Evolutionary conservation across 1,139 yeast genomes (phyloP).

Genomic region (Hyphopichia wangnamkhiaoensis): DNA sequence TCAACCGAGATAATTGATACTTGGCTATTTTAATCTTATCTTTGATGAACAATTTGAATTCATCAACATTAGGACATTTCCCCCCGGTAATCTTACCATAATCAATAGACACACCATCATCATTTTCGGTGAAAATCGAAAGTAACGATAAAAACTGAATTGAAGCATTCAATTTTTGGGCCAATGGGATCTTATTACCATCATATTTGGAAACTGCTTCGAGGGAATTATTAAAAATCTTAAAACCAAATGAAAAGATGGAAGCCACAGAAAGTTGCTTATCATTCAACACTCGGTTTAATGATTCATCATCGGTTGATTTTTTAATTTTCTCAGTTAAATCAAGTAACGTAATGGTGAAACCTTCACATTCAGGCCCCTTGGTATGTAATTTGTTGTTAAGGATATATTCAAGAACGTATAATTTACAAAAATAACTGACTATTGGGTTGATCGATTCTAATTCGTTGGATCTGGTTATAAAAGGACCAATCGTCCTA

Average conservation of each 20-base stretch:
- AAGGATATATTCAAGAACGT: constrained; percentile 69
- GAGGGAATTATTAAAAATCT: constrained; percentile 55
- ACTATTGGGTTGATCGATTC: constrained; percentile 52
- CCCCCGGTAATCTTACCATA: constrained; percentile 35
- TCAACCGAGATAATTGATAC: constrained; percentile 38
- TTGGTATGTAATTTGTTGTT: constrained; percentile 55
- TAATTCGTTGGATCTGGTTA: constrained; percentile 53
- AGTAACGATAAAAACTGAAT: constrained; percentile 37
- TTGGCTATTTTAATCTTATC: constrained; percentile 41
- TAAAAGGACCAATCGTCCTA: constrained; percentile 44
- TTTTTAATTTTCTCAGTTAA: constrained; percentile 58
- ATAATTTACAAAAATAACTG: constrained; percentile 57
- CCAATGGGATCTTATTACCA: constrained; percentile 28
- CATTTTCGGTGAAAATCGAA: constrained; percentile 25
- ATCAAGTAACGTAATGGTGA: constrained; percentile 61
- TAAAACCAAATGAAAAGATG: constrained; percentile 61
- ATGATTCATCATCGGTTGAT: constrained; percentile 30
- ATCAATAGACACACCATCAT: constrained; percentile 29
- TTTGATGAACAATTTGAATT: constrained; percentile 29
- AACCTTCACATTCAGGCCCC: constrained; percentile 53
- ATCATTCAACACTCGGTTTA: constrained; percentile 51
- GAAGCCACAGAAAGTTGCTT: constrained; percentile 58
- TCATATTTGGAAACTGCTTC: constrained; percentile 27
- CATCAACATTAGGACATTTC: constrained; percentile 24
- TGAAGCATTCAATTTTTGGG: constrained; percentile 38